These are phyloP conservation scores for Exsudoporus floridanus DNA, from an alignment of 1,284 basidiomycete genomes.

Conservation along the genomic window DNA sequence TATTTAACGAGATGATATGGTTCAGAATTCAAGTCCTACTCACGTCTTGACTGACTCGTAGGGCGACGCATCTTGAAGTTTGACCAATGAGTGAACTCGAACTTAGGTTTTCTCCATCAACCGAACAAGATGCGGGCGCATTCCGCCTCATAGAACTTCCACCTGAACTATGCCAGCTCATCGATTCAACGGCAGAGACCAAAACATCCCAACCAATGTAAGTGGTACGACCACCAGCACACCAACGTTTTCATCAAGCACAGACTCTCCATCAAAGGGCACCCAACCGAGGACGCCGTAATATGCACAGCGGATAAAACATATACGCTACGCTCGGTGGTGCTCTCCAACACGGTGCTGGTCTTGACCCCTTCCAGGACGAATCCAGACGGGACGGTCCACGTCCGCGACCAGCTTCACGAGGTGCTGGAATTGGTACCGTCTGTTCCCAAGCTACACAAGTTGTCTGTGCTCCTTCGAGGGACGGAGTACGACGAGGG, in stretches of 20 bases:
- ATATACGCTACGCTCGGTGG: constrained; percentile 77
- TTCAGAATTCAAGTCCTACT: too few relatives aligned
- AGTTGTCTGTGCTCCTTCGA: constrained; percentile 58
- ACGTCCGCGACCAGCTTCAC: constrained; percentile 70
- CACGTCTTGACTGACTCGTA: not conserved
- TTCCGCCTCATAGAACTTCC: constrained; percentile 72
- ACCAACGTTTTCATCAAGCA: not conserved
- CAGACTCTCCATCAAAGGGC: constrained; percentile 80
- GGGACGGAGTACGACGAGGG: constrained; percentile 71
- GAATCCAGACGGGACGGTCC: constrained; percentile 41
- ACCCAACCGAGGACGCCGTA: constrained; percentile 80
- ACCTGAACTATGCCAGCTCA: constrained; percentile 53
- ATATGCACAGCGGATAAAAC: constrained; percentile 80
- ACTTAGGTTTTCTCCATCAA: constrained; percentile 53
- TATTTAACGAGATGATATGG: not conserved
- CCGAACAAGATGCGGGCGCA: constrained; percentile 45
- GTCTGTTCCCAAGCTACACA: constrained; percentile 69
- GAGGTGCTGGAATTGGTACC: constrained; percentile 79
- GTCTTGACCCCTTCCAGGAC: constrained; percentile 59
- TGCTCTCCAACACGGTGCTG: constrained; percentile 82
- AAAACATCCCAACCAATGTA: constrained; percentile 24
- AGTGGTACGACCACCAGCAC: not conserved
- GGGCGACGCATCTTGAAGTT: not conserved
- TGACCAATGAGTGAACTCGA: constrained; percentile 34
- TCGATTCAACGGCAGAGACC: constrained; percentile 44